Conservation (phyloP, 2,329 filamentous ascomycete species). For the Colletotrichum aenigma region DNA sequence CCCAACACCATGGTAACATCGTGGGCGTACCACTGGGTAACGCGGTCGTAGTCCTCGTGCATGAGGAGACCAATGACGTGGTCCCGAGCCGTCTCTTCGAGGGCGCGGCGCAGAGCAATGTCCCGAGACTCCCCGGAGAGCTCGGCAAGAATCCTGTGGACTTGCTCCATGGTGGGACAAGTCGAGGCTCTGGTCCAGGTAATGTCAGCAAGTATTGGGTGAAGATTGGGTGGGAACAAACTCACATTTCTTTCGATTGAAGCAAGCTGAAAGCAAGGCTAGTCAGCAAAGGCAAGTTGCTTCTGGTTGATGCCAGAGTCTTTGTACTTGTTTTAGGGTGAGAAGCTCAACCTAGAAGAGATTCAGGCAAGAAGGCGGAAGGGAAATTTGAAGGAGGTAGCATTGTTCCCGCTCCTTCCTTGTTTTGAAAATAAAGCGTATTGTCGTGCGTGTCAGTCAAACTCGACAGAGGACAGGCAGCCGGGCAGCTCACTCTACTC, state of each 20-base stretch:
- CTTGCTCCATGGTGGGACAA: neutral
- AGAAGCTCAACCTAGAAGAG: neutral
- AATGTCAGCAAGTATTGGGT: neutral
- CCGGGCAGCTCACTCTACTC: neutral
- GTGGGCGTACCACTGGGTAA: neutral
- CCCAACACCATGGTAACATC: neutral
- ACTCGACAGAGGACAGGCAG: neutral
- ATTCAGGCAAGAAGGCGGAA: neutral
- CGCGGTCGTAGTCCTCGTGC: neutral
- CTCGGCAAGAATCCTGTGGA: neutral
- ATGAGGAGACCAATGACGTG: neutral
- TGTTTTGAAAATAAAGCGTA: neutral
- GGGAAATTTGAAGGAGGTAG: neutral
- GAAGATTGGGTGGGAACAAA: neutral
- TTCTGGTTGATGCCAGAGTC: neutral
- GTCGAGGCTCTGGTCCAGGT: neutral
- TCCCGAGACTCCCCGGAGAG: neutral
- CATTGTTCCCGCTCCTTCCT: neutral
- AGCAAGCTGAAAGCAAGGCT: neutral
- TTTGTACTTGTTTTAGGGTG: neutral
- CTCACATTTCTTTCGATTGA: neutral
- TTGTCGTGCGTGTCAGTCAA: neutral
- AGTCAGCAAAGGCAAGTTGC: neutral
- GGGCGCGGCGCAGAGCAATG: neutral
- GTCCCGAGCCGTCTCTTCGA: neutral